phyloP scores from a whole-genome alignment of 345 rosid species.

The Erysimum cheiranthoides region DNA sequence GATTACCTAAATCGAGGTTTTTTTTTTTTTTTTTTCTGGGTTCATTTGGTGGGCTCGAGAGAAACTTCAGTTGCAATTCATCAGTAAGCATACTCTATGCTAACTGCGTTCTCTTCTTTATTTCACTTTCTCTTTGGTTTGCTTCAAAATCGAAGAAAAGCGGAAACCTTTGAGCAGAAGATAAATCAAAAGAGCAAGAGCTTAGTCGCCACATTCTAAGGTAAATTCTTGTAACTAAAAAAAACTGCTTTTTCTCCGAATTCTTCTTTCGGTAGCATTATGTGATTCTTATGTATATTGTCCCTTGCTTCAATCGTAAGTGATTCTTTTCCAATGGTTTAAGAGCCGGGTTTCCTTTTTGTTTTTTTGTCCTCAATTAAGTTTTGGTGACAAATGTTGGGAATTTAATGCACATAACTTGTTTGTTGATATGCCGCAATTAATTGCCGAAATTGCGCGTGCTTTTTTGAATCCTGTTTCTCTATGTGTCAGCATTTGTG shows the following conservation, averaged over 20 bases:
- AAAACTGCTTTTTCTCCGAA: conserved; percentile 42
- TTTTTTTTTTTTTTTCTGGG: conserved; percentile 6
- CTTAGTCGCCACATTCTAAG: conserved; percentile 41
- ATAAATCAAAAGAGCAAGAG: conserved; percentile 49
- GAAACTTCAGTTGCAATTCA: conserved; percentile 45
- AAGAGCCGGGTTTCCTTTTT: conserved; percentile 30
- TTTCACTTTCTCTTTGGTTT: conserved; percentile 38
- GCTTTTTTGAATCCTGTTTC: conserved; percentile 22
- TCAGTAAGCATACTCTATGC: conserved; percentile 56
- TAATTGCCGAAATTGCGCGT: conserved; percentile 36
- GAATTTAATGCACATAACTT: conserved; percentile 33
- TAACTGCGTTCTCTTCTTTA: conserved; percentile 45
- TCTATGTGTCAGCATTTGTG: conserved; percentile 26
- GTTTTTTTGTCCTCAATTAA: conserved; percentile 18
- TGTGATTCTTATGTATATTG: conserved; percentile 42
- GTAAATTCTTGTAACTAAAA: conserved; percentile 26
- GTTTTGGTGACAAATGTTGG: conserved; percentile 30
- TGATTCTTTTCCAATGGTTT: conserved; percentile 60
- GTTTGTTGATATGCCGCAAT: conserved; percentile 46
- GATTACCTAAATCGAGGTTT: not conserved
- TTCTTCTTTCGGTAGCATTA: conserved; percentile 5
- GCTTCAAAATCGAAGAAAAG: conserved; percentile 47
- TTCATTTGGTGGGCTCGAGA: conserved; percentile 14
- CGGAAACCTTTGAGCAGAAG: conserved; percentile 58
- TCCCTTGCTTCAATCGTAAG: conserved; percentile 75